phyloP scores from a whole-genome alignment of 192 early-diverging fungal species.

The Coemansia interrupta region DNA sequence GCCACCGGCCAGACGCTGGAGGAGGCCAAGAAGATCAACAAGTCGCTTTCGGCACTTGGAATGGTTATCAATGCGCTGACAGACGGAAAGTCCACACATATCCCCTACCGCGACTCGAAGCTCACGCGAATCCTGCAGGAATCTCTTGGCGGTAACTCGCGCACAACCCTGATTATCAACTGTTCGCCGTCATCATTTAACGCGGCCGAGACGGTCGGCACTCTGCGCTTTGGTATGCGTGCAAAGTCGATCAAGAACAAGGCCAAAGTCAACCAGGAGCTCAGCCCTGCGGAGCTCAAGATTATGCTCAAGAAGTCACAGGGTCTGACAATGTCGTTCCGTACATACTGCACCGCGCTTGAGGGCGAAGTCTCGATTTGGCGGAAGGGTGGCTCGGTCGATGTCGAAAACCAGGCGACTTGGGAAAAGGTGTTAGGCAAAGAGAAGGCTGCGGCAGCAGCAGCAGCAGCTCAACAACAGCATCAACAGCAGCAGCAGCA shows the following conservation, averaged over 20 bases:
- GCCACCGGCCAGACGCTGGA: slow-evolving; percentile 97
- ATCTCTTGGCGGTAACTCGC: slow-evolving; percentile 98
- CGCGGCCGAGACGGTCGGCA: slow-evolving; percentile 90
- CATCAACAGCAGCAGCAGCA: slow-evolving; percentile 15
- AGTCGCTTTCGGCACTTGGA: slow-evolving; percentile 92
- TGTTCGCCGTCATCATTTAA: slow-evolving; percentile 97
- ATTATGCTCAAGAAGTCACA: slow-evolving; percentile 87
- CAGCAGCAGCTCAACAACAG: not conserved
- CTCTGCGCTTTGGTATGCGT: slow-evolving; percentile 94
- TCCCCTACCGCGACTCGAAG: slow-evolving; percentile 99
- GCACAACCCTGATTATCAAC: slow-evolving; percentile 98
- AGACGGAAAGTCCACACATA: slow-evolving; percentile 96
- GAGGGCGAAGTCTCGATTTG: slow-evolving; percentile 89
- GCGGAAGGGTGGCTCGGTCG: slow-evolving; percentile 74
- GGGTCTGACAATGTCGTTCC: slow-evolving; percentile 71
- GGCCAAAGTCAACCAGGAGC: slow-evolving; percentile 97
- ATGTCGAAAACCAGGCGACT: slow-evolving; percentile 56
- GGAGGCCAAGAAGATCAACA: slow-evolving; percentile 99
- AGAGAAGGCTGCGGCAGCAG: slow-evolving; percentile 11
- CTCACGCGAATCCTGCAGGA: slow-evolving; percentile 99
- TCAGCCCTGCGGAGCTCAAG: slow-evolving; percentile 93
- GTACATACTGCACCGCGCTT: slow-evolving; percentile 76
- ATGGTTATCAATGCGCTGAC: slow-evolving; percentile 99
- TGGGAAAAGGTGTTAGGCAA: slow-evolving; percentile 44
- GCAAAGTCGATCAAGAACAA: slow-evolving; percentile 99